A percentile compares a stretch with the other conserved stretches of the same genome.
phyloP scores from a whole-genome alignment of 2,329 filamentous ascomycete species.

The Fusarium falciforme region DNA sequence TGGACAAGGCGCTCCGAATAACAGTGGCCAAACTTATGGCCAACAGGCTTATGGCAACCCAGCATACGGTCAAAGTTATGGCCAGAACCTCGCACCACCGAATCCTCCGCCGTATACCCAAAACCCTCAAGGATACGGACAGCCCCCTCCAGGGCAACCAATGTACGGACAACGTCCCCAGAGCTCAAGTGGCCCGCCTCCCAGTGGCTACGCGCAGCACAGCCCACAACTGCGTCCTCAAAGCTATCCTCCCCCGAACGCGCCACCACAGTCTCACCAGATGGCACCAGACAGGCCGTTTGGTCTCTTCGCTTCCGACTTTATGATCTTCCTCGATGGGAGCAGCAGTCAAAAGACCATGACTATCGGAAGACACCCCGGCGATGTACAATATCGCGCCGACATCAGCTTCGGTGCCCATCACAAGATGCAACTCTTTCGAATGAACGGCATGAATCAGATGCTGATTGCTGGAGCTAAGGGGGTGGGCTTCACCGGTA shows the following conservation, averaged over 20 bases:
- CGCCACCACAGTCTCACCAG: neutral
- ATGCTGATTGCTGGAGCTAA: neutral
- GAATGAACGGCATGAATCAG: neutral
- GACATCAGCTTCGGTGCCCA: constrained; percentile 4
- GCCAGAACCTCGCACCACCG: neutral
- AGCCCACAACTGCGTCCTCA: neutral
- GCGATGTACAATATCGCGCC: constrained; percentile 3
- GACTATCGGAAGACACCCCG: neutral
- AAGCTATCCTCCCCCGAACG: constrained; percentile 1
- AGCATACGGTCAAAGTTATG: neutral
- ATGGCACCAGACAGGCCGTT: neutral
- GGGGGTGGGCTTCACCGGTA: constrained; percentile 1
- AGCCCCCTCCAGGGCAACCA: neutral
- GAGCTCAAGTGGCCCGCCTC: neutral
- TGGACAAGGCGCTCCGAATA: neutral
- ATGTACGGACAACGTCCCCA: neutral
- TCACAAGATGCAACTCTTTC: constrained; percentile 1
- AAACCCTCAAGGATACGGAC: neutral
- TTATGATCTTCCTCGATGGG: constrained; percentile 7
- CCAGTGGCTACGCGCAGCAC: neutral
- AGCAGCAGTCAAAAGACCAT: constrained; percentile 5
- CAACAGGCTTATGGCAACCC: neutral
- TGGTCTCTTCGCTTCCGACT: constrained; percentile 4
- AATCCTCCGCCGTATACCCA: neutral
- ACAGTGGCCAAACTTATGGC: neutral